phyloP scores from a whole-genome alignment of 495 filamentous ascomycete species.

The Penicillium malachiteum region DNA sequence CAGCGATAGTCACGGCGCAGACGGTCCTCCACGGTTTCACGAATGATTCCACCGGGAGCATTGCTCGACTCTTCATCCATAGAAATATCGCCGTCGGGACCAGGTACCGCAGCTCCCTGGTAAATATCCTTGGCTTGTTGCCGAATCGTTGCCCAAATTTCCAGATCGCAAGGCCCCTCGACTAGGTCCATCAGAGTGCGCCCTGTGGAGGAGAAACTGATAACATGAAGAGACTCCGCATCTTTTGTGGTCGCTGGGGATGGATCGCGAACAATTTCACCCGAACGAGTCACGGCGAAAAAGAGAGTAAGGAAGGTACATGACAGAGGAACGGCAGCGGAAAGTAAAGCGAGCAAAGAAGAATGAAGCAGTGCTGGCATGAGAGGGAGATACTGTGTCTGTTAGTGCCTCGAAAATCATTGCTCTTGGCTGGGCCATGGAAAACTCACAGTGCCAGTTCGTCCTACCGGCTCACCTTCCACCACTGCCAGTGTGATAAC shows the following conservation, averaged over 20 bases:
- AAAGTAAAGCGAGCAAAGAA: slow-evolving; percentile 68
- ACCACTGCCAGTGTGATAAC: slow-evolving; percentile 42
- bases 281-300: slow-evolving; percentile 56
- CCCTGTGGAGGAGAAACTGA: slow-evolving; percentile 73
- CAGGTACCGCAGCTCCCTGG: slow-evolving; percentile 39
- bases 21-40: slow-evolving; percentile 58
- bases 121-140: slow-evolving; percentile 64
- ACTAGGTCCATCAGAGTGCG: slow-evolving; percentile 78
- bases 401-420: slow-evolving; percentile 1
- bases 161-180: slow-evolving; percentile 72
- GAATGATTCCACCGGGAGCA: slow-evolving; percentile 57
- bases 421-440: no score
- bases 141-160: slow-evolving; percentile 73
- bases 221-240: slow-evolving; percentile 69
- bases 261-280: slow-evolving; percentile 54
- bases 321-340: slow-evolving; percentile 71
- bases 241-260: slow-evolving; percentile 51
- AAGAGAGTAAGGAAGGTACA: slow-evolving; percentile 65
- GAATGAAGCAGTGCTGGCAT: slow-evolving; percentile 76
- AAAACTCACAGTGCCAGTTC: slow-evolving; percentile 64
- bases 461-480: slow-evolving; percentile 61
- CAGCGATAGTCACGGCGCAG: slow-evolving; percentile 39
- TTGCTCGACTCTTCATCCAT: slow-evolving; percentile 35
- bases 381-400: slow-evolving; percentile 66
- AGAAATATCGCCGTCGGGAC: slow-evolving; percentile 45